Evolutionary conservation across 1,284 basidiomycete genomes (phyloP), one percentile per base, ranked within the genome.

Genomic region (Coniferiporia weirii): DNA sequence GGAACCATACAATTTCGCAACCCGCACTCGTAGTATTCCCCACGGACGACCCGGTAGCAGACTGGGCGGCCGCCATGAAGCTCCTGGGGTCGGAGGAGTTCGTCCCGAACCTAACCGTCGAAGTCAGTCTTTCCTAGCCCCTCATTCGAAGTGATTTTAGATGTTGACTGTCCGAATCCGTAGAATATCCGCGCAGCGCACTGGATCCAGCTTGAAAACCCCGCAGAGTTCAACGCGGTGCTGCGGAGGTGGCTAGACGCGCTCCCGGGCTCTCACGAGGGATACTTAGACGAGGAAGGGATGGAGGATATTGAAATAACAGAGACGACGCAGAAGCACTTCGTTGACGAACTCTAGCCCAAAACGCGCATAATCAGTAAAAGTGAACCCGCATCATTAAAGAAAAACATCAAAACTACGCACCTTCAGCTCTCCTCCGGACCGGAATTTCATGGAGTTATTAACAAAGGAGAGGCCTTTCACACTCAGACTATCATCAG

Each of bases 31-130:
- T 79, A 0, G 75, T 89, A 22, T 73, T 82, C 27, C 81, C 86
- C 2, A 75, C 73, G 15, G 61, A 82, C 81, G 86, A 89, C 65
- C 80, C 83, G 13, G 87, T 89, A 3, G 84, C 82, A 0, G 74
- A 87, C 68, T 88, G 87, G 85, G 66, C 64, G 1, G 44, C 67
- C 6, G 74, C 75, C 1, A 69, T 77, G 7, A 67, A 73, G 45
- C 56, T 78, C 32, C 67, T 83, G 3, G 71, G 75, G 4, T 79
- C 79, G 17, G 71, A 66, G 0, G 65, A 72, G 1, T 82, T 77
- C 65, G 59, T 87, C 34, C 79, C 83, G 1, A 72, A 78, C 32
- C 64, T 83, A n/a, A 80, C 76, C 4, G 77, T 75, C 2, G 70
- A 78, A 71, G 85, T 85, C 57, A 8, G 35, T 32, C 52, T 36